These are phyloP conservation scores for Paraglomus brasilianum DNA, from an alignment of 192 early-diverging fungal genomes.

Conservation along the genomic window DNA sequence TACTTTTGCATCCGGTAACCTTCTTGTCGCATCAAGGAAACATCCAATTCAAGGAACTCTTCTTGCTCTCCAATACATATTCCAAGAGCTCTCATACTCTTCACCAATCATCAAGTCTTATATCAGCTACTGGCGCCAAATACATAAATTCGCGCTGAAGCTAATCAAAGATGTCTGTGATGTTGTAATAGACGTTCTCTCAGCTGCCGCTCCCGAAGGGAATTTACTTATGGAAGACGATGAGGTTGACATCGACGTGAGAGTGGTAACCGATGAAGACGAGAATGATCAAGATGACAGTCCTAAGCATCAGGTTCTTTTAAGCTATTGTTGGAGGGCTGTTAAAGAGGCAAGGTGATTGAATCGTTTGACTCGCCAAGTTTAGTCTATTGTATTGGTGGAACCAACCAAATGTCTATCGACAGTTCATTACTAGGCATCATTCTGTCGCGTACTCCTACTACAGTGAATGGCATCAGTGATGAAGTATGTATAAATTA, in stretches of 20 bases:
- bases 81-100: slow-evolving; percentile 59
- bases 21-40: slow-evolving; percentile 51
- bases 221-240: slow-evolving; percentile 62
- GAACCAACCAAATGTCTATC: slow-evolving; percentile 3
- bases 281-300: slow-evolving; percentile 44
- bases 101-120: slow-evolving; percentile 44
- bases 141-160: slow-evolving; percentile 45
- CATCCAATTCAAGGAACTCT: slow-evolving; percentile 59
- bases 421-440: slow-evolving; percentile 46
- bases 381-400: background rate
- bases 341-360: slow-evolving; percentile 78
- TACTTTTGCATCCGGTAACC: slow-evolving; percentile 44
- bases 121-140: slow-evolving; percentile 48
- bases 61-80: slow-evolving; percentile 57
- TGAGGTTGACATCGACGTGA: background rate
- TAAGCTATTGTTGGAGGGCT: slow-evolving; percentile 90
- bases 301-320: slow-evolving; percentile 79
- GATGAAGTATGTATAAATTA: background rate
- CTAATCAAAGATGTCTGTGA: slow-evolving; percentile 56
- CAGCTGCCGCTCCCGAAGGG: slow-evolving; percentile 84
- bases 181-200: slow-evolving; percentile 67
- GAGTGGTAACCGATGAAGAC: slow-evolving; percentile 27
- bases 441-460: slow-evolving; percentile 47
- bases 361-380: background rate
- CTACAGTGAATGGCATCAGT: slow-evolving; percentile 29